Evolutionary conservation across 108 stramenopile genomes (phyloP).

Genomic region (Aureococcus anophagefferens): DNA sequence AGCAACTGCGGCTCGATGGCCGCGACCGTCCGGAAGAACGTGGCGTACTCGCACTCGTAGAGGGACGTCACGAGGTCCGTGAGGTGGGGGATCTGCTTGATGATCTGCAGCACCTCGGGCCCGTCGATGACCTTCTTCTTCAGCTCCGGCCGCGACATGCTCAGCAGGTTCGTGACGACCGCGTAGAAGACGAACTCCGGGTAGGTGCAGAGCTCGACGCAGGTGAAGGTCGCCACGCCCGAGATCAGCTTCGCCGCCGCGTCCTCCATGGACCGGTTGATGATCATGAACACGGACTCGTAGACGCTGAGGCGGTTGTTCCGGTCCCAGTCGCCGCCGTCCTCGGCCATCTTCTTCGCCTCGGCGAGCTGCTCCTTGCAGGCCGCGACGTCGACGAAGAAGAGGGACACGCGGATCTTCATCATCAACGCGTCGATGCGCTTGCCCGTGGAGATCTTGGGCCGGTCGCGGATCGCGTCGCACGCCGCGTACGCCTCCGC

Average conservation of each 20-base stretch:
- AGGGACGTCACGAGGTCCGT: conserved; percentile 65
- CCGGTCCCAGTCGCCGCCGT: conserved; percentile 97
- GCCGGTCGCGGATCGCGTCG: conserved; percentile 60
- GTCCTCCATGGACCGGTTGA: conserved; percentile 64
- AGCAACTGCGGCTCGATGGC: conserved; percentile 62
- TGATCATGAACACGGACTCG: conserved; percentile 62
- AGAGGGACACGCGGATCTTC: conserved; percentile 68
- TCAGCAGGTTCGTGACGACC: conserved; percentile 72
- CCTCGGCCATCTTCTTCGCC: conserved; percentile 65
- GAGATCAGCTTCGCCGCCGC: conserved; percentile 75
- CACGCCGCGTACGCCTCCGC: conserved; percentile 70
- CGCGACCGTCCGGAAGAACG: conserved; percentile 78
- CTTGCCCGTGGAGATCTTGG: conserved; percentile 86
- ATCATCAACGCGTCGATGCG: conserved; percentile 89
- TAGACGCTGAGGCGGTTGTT: conserved; percentile 95
- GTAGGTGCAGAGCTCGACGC: conserved; percentile 85
- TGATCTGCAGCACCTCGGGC: conserved; percentile 81
- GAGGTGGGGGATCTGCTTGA: conserved; percentile 64
- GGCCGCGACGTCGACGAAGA: conserved; percentile 57
- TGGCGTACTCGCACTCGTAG: conserved; percentile 88
- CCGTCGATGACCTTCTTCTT: conserved; percentile 89
- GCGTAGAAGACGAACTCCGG: conserved; percentile 79
- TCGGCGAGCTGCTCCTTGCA: conserved; percentile 45
- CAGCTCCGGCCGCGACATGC: conserved; percentile 68
- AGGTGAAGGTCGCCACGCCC: conserved; percentile 92